A percentile compares a stretch with the other conserved stretches of the same genome.
These are phyloP conservation scores for Capillidium rhysosporum DNA, from an alignment of 371 early-diverging fungal genomes.

Conservation along the genomic window DNA sequence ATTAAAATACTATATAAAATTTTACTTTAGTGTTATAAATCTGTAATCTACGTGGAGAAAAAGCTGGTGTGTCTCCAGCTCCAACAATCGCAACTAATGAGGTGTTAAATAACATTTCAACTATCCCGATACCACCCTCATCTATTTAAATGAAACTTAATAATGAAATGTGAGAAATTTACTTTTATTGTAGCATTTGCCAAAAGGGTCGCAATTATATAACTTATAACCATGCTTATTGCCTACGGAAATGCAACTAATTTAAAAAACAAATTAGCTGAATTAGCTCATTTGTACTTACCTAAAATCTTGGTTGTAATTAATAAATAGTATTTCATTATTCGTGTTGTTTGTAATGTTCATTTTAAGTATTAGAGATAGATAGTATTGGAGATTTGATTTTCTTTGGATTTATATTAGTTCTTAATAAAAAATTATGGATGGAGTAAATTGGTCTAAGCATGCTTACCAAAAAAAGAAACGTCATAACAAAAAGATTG, in stretches of 20 bases:
- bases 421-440: too few relatives aligned
- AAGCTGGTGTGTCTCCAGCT: conserved; percentile 74
- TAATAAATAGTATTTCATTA: conserved; percentile 46
- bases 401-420: too few relatives aligned
- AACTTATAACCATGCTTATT: conserved; percentile 70
- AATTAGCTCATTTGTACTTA: conserved; percentile 10
- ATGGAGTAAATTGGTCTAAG: too few relatives aligned
- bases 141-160: conserved; percentile 11
- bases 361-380: conserved; percentile 8
- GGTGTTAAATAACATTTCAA: conserved; percentile 92
- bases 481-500: too few relatives aligned
- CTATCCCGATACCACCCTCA: conserved; percentile 75
- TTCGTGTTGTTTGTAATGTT: conserved; percentile 15
- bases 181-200: conserved; percentile 70
- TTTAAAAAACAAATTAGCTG: not conserved
- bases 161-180: conserved; percentile 6
- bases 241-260: conserved; percentile 77
- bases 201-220: conserved; percentile 88
- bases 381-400: too few relatives aligned
- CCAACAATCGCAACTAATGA: conserved; percentile 91
- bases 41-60: conserved; percentile 75
- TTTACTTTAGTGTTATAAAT: conserved; percentile 86
- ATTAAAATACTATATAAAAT: not conserved
- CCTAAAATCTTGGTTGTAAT: conserved; percentile 89
- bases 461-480: too few relatives aligned